These are phyloP conservation scores for Tetrahymena elliotti DNA, from an alignment of 73 alveolate genomes.

Conservation along the genomic window DNA sequence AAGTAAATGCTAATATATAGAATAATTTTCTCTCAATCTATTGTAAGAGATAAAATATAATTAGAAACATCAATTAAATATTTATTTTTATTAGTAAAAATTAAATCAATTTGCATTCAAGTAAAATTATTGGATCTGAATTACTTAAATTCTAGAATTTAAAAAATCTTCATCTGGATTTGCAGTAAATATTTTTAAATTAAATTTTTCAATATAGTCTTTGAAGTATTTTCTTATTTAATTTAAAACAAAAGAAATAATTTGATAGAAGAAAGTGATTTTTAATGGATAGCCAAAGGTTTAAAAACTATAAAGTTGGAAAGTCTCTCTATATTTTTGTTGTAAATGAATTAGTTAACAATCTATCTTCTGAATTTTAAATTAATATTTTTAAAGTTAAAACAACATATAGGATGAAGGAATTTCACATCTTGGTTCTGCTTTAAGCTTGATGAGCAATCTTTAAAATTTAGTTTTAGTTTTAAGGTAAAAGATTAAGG, in stretches of 20 bases:
- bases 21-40: not conserved
- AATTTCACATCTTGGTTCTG: not conserved
- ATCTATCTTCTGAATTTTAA: too few species aligned
- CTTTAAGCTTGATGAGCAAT: not conserved
- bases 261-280: not conserved
- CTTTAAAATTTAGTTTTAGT: not conserved
- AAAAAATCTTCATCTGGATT: not conserved
- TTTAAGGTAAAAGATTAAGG: not conserved
- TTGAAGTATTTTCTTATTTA: not conserved
- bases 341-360: not conserved
- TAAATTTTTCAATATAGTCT: too few species aligned
- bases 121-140: not conserved
- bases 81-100: not conserved
- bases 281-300: not conserved
- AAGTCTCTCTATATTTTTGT: not conserved
- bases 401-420: not conserved
- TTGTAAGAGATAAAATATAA: not conserved
- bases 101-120: not conserved
- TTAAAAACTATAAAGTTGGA: not conserved
- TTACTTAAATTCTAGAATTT: not conserved
- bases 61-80: not conserved
- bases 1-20: not conserved
- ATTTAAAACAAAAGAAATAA: not conserved
- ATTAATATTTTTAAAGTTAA: not conserved
- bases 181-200: not conserved